Evolutionary conservation across 148 eudicot genomes (phyloP).

Genomic region (Amaranthus palmeri): DNA sequence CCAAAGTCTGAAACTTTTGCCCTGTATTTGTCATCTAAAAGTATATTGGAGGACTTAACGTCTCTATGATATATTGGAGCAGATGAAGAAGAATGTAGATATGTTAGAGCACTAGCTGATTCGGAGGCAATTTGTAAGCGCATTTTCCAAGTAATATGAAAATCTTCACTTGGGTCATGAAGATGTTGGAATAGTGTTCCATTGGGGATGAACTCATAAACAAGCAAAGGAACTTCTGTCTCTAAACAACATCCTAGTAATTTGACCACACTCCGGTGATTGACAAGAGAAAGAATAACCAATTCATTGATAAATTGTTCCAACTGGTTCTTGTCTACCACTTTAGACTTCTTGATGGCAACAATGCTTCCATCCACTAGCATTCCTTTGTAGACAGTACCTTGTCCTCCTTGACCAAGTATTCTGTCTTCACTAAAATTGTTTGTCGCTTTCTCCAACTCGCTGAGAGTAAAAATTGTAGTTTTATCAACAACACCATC

Average conservation of each 20-base stretch:
- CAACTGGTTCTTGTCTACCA: constrained; percentile 23
- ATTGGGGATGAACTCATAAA: constrained; percentile 26
- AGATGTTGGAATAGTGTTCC: constrained; percentile 29
- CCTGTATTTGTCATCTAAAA: constrained; percentile 23
- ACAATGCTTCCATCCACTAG: constrained; percentile 27
- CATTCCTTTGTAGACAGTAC: constrained; percentile 29
- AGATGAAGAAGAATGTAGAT: constrained; percentile 30
- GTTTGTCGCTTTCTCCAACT: constrained; percentile 27
- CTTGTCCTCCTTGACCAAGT: constrained; percentile 33
- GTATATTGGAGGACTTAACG: constrained; percentile 29
- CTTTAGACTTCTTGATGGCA: constrained; percentile 25
- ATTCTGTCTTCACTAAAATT: constrained; percentile 25
- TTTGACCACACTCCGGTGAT: constrained; percentile 31
- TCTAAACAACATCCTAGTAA: constrained; percentile 30
- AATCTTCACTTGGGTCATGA: constrained; percentile 15
- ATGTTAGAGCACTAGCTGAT: constrained; percentile 26
- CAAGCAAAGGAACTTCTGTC: constrained; percentile 30
- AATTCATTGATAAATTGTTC: constrained; percentile 31
- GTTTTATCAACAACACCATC: constrained; percentile 19
- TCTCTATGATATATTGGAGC: constrained; percentile 28
- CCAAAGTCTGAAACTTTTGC: constrained; percentile 32
- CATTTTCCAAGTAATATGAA: constrained; percentile 29
- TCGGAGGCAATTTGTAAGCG: constrained; percentile 34
- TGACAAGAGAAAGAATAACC: constrained; percentile 28
- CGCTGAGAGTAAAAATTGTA: constrained; percentile 10